These are phyloP conservation scores for Cucurbita maxima DNA, from an alignment of 306 rosid species.

Conservation along the genomic window DNA sequence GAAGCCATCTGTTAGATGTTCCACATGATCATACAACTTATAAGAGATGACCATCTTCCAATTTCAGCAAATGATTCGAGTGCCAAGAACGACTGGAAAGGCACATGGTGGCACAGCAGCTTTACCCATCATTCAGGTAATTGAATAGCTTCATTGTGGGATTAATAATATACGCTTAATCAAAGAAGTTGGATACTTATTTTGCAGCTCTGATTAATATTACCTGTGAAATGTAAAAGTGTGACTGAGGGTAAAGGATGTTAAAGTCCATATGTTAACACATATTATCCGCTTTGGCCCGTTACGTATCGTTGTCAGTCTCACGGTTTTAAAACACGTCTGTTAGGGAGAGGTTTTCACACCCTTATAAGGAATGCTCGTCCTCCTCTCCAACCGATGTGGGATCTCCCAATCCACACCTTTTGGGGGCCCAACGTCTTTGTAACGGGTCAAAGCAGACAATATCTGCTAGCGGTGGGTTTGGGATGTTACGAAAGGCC, in stretches of 20 bases:
- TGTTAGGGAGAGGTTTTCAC: too few species aligned
- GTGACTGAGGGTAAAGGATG: neutral
- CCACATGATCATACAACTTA: neutral
- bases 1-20: neutral
- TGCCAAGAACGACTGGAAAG: constrained; percentile 88
- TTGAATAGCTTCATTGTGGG: constrained; percentile 9
- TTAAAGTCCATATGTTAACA: neutral
- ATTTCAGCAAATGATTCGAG: constrained; percentile 69
- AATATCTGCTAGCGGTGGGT: too few species aligned
- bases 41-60: constrained; percentile 8
- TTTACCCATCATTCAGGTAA: constrained; percentile 65
- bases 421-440: too few species aligned
- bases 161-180: neutral
- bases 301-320: too few species aligned
- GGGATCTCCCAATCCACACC: too few species aligned
- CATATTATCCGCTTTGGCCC: too few species aligned
- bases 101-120: constrained; percentile 98
- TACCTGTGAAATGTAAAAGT: neutral
- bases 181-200: constrained; percentile 9
- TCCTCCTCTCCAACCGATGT: too few species aligned
- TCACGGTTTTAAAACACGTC: too few species aligned
- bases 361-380: too few species aligned
- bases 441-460: too few species aligned
- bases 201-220: neutral
- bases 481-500: too few species aligned